phyloP scores from a whole-genome alignment of 495 filamentous ascomycete species.

The Aspergillus olivimuriae region DNA sequence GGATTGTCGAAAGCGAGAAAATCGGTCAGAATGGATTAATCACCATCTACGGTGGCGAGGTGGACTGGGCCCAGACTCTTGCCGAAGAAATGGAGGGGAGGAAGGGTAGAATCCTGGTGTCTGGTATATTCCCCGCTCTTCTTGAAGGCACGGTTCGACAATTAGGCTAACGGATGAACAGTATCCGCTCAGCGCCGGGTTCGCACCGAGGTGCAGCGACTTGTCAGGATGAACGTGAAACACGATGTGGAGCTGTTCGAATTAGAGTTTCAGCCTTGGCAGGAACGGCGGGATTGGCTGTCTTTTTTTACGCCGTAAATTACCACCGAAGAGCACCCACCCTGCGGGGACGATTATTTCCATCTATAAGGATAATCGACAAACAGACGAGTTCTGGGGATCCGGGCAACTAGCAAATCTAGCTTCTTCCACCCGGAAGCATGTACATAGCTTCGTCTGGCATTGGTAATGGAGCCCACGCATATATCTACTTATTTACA shows the following conservation, averaged over 20 bases:
- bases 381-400: no score
- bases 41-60: neutral
- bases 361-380: no score
- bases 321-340: no score
- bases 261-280: conserved; percentile 8
- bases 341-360: no score
- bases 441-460: no score
- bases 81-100: conserved; percentile 1
- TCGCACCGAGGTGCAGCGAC: neutral
- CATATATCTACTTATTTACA: no score
- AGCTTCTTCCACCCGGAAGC: no score
- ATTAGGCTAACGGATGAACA: neutral
- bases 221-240: conserved; percentile 3
- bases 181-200: conserved; percentile 1
- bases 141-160: no score
- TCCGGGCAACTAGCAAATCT: no score
- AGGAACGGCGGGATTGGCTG: conserved; percentile 3
- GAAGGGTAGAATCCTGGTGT: conserved; percentile 2
- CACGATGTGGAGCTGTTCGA: conserved; percentile 8
- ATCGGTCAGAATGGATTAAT: conserved; percentile 5
- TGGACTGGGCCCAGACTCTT: conserved; percentile 2
- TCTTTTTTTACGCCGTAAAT: conserved; percentile 6
- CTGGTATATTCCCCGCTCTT: conserved; percentile 1
- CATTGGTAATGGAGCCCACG: no score
- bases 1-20: neutral